A percentile compares a stretch with the other conserved stretches of the same genome.
Conservation (phyloP, 352 stramenopile genomes). For the Globisporangium alternatum region DNA sequence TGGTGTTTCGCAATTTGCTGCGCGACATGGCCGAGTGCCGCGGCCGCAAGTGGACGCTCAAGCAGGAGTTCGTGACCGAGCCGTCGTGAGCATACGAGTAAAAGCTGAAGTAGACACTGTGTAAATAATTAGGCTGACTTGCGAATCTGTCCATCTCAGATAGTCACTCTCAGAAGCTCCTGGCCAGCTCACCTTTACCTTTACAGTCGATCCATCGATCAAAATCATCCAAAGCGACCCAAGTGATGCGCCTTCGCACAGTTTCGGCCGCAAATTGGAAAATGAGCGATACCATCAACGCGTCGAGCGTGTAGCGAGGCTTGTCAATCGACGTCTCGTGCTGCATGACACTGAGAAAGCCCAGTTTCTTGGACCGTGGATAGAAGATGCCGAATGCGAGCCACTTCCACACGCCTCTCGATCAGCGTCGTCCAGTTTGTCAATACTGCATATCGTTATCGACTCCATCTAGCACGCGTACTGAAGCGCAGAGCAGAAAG, state of each 20-base stretch:
- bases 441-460: background rate
- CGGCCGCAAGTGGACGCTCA: conserved; percentile 70
- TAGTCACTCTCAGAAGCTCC: no score
- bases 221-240: background rate
- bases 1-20: conserved; percentile 83
- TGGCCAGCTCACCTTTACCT: no score
- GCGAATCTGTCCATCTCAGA: no score
- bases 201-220: no score
- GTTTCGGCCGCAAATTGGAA: background rate
- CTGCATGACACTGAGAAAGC: background rate
- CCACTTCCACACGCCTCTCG: background rate
- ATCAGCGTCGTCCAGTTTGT: background rate
- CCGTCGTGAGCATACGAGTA: background rate
- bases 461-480: background rate
- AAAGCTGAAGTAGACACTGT: background rate
- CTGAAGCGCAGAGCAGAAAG: background rate
- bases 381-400: conserved; percentile 13
- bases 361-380: conserved; percentile 2
- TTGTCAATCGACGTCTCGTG: background rate
- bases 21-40: conserved; percentile 77
- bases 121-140: background rate
- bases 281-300: background rate
- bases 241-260: background rate
- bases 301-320: background rate
- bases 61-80: conserved; percentile 41